Base-by-base conservation (phyloP, 139 green algal species). In the Chlamydomonas applanata region DNA sequence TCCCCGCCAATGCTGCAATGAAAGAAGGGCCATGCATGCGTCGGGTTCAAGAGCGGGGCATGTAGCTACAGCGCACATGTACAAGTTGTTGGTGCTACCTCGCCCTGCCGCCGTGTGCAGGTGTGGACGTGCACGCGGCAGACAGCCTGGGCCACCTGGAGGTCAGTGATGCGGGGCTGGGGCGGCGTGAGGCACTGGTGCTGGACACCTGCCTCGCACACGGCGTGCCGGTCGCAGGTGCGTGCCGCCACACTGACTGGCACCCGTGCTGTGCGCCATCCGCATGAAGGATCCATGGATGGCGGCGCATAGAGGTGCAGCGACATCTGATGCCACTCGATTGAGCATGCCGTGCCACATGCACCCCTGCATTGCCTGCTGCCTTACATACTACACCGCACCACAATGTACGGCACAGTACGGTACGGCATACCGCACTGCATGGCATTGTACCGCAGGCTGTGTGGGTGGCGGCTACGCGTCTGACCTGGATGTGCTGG, bases 71-170 rank as follows among this genome's bases (percentile, higher is more conserved):
- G n/a, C n/a, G n/a, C n/a, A n/a, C n/a, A n/a, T n/a, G n/a, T n/a
- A n/a, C n/a, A n/a, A n/a, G n/a, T n/a, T n/a, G n/a, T n/a, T n/a
- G n/a, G n/a, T 11, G 40, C 40, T 11, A 7, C 11, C 40, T 49
- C 40, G 40, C 7, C 40, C 7, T 49, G 40, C 40, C 11, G 91
- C 96, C 68, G 46, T 84, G 4, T 36, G 59, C 86, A 0, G 91
- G 91, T 0, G 89, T 97, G 17, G 93, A 97, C 63, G 66, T 88
- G 0, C 92, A 97, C 73, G 61, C 3, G 13, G 72, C 83, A 49
- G 93, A 97, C 67, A 63, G 60, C 0, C 84, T 97, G n/a, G 93
- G 93, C 1, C 69, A 82, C n/a, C 81, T 97, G 29, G 54, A 32
- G 2, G 56, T 87, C 14, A 92, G 72, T 0, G 82, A 94, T 71